phyloP scores from a whole-genome alignment of 495 filamentous ascomycete genomes.

The Schizothecium vesticola region DNA sequence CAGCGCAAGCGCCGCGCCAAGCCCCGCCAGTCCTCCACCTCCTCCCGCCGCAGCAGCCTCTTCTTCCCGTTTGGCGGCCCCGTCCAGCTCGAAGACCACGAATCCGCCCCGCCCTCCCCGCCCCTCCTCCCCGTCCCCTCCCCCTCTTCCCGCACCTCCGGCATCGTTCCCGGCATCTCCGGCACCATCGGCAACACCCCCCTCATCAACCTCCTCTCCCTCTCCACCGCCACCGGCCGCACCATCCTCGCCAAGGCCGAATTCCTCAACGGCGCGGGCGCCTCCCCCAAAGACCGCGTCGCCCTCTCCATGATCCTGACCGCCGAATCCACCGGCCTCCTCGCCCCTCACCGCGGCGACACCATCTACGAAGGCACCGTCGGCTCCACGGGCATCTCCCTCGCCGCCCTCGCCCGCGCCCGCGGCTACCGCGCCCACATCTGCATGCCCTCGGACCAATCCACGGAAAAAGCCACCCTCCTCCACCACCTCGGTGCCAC shows the following conservation, averaged over 20 bases:
- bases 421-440: slow-evolving; percentile 90
- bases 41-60: slow-evolving; percentile 27
- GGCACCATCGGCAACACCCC: slow-evolving; percentile 93
- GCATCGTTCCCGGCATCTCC: slow-evolving; percentile 68
- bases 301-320: slow-evolving; percentile 81
- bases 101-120: slow-evolving; percentile 14
- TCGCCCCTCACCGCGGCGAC: slow-evolving; percentile 78
- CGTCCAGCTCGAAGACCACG: slow-evolving; percentile 51
- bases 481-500: slow-evolving; percentile 84
- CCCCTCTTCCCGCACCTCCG: slow-evolving; percentile 2
- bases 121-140: slow-evolving; percentile 9
- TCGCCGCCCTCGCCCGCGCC: slow-evolving; percentile 82
- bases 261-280: slow-evolving; percentile 93
- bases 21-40: neutral
- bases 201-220: slow-evolving; percentile 76
- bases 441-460: slow-evolving; percentile 94
- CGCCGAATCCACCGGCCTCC: slow-evolving; percentile 72
- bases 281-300: slow-evolving; percentile 92
- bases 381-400: slow-evolving; percentile 87
- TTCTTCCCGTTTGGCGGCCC: slow-evolving; percentile 33
- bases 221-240: slow-evolving; percentile 89
- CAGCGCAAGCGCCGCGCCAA: neutral
- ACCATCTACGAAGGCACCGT: slow-evolving; percentile 97
- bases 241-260: slow-evolving; percentile 93
- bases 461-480: slow-evolving; percentile 79